These are phyloP conservation scores for Cichorium intybus DNA, from an alignment of 140 eudicot species.

Conservation along the genomic window DNA sequence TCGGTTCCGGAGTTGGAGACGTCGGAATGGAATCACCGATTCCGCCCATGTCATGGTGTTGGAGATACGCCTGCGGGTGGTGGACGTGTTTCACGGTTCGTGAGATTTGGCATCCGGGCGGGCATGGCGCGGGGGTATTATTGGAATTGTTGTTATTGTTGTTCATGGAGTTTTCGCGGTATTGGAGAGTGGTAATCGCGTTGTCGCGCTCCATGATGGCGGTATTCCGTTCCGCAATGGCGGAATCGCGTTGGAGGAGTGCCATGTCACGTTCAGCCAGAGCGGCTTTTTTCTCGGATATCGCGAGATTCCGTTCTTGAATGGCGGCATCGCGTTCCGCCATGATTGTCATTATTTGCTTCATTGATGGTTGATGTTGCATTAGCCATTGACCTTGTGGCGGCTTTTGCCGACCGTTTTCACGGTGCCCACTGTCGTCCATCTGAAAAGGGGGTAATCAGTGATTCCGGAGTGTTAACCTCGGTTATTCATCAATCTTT, in stretches of 20 bases:
- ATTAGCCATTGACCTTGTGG: slow-evolving; percentile 93
- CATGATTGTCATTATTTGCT: slow-evolving; percentile 96
- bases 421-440: slow-evolving; percentile 91
- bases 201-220: slow-evolving; percentile 88
- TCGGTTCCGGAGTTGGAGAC: slow-evolving; percentile 40
- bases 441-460: slow-evolving; percentile 27
- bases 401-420: slow-evolving; percentile 76
- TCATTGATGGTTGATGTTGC: slow-evolving; percentile 98
- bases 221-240: slow-evolving; percentile 75
- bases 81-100: slow-evolving; percentile 26
- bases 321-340: slow-evolving; percentile 94
- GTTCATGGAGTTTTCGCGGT: slow-evolving; percentile 64
- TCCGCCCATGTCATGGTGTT: slow-evolving; percentile 34
- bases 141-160: slow-evolving; percentile 30
- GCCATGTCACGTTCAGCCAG: slow-evolving; percentile 93
- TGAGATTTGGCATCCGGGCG: not conserved
- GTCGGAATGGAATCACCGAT: slow-evolving; percentile 16
- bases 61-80: slow-evolving; percentile 59
- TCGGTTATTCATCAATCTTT: slow-evolving; percentile 15
- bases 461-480: slow-evolving; percentile 17
- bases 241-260: slow-evolving; percentile 83
- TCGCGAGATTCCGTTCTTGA: slow-evolving; percentile 84
- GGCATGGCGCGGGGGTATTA: slow-evolving; percentile 13
- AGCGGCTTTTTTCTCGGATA: slow-evolving; percentile 86
- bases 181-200: slow-evolving; percentile 85